Evolutionary conservation across 2,329 filamentous ascomycete species (phyloP).

Genomic region (Purpureocillium lavendulum): DNA sequence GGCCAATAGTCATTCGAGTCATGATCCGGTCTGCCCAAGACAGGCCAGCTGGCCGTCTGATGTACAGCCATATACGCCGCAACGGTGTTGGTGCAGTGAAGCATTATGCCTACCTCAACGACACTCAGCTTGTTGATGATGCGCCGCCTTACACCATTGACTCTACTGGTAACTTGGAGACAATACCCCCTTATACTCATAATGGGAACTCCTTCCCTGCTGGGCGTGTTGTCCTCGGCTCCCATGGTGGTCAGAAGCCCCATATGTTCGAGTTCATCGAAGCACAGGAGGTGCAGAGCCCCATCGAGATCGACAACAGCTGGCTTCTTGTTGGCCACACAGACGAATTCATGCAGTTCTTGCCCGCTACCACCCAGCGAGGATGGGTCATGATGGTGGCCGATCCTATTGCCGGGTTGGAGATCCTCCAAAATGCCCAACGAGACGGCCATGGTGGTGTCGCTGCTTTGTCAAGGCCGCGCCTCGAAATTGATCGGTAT

Average conservation of each 20-base stretch:
- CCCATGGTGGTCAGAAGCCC: constrained; percentile 1
- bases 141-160: constrained; percentile 14
- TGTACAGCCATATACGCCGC: constrained; percentile 12
- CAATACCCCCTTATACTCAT: constrained; percentile 22
- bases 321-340: constrained; percentile 18
- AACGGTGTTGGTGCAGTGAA: constrained; percentile 23
- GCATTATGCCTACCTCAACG: constrained; percentile 2
- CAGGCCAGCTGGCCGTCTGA: neutral
- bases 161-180: constrained; percentile 25
- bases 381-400: constrained; percentile 16
- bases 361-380: constrained; percentile 13
- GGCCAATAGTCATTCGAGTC: constrained; percentile 21
- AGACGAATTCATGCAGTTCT: constrained; percentile 20
- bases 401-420: constrained; percentile 14
- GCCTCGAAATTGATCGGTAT: neutral
- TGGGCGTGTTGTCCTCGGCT: constrained; percentile 13
- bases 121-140: too few relatives aligned
- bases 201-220: constrained; percentile 12
- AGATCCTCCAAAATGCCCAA: constrained; percentile 13
- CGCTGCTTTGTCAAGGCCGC: neutral
- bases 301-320: constrained; percentile 19
- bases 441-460: constrained; percentile 14
- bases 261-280: constrained; percentile 18
- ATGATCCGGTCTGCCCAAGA: constrained; percentile 19
- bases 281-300: constrained; percentile 23